These are phyloP conservation scores for Wallacemonas collosoma DNA, from an alignment of 208 protist species.

Conservation along the genomic window DNA sequence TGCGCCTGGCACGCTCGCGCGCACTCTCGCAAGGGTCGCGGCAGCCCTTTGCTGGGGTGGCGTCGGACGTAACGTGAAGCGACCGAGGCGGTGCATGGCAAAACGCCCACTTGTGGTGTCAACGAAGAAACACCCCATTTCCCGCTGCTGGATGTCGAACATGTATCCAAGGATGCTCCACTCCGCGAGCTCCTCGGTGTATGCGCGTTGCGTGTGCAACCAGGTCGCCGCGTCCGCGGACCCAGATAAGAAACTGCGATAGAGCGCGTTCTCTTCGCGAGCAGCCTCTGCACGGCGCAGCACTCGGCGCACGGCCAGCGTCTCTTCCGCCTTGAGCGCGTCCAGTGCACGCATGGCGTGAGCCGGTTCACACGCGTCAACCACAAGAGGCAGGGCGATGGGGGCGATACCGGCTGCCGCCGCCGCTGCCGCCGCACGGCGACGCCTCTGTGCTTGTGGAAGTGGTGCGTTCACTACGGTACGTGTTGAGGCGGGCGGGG, in stretches of 20 bases:
- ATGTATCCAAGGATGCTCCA: constrained; percentile 83
- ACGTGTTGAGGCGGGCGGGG: background rate
- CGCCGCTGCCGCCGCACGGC: constrained; percentile 6
- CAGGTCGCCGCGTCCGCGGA: constrained; percentile 57
- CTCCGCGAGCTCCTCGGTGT: constrained; percentile 79
- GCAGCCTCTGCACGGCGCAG: constrained; percentile 53
- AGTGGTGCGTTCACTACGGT: background rate
- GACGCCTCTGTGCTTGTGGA: background rate
- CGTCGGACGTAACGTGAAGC: constrained; percentile 51
- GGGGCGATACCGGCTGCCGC: background rate
- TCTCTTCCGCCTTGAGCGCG: constrained; percentile 14
- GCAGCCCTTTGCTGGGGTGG: background rate
- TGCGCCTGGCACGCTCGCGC: no score
- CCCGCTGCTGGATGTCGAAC: constrained; percentile 58
- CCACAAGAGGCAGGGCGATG: background rate
- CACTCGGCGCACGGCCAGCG: constrained; percentile 29
- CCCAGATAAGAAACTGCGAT: constrained; percentile 43
- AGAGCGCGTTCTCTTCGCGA: constrained; percentile 45
- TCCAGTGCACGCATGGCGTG: background rate
- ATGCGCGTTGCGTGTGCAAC: constrained; percentile 50
- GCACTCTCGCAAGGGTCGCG: no score
- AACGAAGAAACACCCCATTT: constrained; percentile 68
- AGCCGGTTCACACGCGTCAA: background rate
- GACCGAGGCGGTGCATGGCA: constrained; percentile 63
- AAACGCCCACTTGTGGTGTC: constrained; percentile 74